phyloP scores from a whole-genome alignment of 208 protist species.

The Trypanosomatidae sp. region DNA sequence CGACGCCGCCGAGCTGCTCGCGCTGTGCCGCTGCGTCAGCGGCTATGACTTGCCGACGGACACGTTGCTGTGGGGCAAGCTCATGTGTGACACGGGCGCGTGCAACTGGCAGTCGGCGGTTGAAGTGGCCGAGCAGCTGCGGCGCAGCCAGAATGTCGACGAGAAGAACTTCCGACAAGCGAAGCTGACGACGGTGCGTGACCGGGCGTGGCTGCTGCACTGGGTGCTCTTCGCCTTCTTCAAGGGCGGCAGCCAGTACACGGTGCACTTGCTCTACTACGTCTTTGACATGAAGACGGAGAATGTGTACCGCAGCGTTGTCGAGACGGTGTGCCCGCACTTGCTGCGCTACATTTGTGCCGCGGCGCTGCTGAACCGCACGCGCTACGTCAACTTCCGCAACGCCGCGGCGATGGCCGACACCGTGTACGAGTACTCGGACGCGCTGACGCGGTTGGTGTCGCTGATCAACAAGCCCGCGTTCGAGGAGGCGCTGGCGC shows the following conservation, averaged over 20 bases:
- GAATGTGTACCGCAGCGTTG: slow-evolving; percentile 57
- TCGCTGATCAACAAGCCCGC: slow-evolving; percentile 43
- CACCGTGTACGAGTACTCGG: slow-evolving; percentile 78
- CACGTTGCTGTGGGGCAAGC: slow-evolving; percentile 74
- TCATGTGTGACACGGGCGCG: slow-evolving; percentile 72
- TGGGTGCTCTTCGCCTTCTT: slow-evolving; percentile 90
- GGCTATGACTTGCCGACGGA: slow-evolving; percentile 61
- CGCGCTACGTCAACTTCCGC: slow-evolving; percentile 48
- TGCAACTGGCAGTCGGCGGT: slow-evolving; percentile 78
- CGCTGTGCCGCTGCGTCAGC: slow-evolving; percentile 65
- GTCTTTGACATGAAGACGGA: slow-evolving; percentile 65
- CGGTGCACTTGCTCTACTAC: slow-evolving; percentile 63
- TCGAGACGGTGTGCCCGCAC: slow-evolving; percentile 85
- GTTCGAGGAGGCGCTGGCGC: slow-evolving; percentile 67
- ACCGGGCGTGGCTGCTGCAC: slow-evolving; percentile 82
- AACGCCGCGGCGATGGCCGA: slow-evolving; percentile 42
- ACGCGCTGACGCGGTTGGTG: slow-evolving; percentile 74
- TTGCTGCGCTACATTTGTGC: slow-evolving; percentile 85
- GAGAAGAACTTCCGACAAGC: slow-evolving; percentile 51
- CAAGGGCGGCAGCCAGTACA: slow-evolving; percentile 73
- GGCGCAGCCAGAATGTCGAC: slow-evolving; percentile 46
- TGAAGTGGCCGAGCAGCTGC: slow-evolving; percentile 53
- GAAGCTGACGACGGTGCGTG: slow-evolving; percentile 45
- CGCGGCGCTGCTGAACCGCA: slow-evolving; percentile 71
- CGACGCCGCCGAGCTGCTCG: slow-evolving; percentile 68